These are phyloP conservation scores for Colletotrichum nymphaeae DNA, from an alignment of 2,329 filamentous ascomycete species.

Conservation along the genomic window DNA sequence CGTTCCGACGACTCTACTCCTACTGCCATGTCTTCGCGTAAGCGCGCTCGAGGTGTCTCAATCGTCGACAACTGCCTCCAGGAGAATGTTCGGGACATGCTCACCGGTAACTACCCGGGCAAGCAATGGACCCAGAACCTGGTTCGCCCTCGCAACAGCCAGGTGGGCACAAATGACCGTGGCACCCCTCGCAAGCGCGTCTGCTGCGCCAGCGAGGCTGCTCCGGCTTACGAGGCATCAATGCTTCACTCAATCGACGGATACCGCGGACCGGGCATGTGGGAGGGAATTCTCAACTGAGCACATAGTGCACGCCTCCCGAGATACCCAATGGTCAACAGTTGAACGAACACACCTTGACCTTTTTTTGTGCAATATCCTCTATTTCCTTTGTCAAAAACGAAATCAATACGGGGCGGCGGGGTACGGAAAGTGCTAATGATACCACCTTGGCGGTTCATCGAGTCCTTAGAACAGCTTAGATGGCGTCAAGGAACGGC, in stretches of 20 bases:
- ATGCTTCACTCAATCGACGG: conserved; percentile 61
- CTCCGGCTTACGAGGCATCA: conserved; percentile 58
- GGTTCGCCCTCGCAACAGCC: conserved; percentile 51
- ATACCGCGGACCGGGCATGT: conserved; percentile 71
- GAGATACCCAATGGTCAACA: conserved; percentile 24
- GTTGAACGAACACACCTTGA: conserved; percentile 18
- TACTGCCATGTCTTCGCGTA: conserved; percentile 52
- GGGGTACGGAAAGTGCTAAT: conserved; percentile 44
- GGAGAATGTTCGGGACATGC: conserved; percentile 74
- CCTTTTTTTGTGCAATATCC: conserved; percentile 33
- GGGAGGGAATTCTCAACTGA: conserved; percentile 71
- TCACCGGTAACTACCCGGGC: conserved; percentile 52
- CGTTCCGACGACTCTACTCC: conserved; percentile 51
- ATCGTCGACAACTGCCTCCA: conserved; percentile 68
- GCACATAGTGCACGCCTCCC: conserved; percentile 27
- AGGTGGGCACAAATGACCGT: conserved; percentile 40
- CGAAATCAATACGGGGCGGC: conserved; percentile 37
- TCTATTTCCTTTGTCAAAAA: conserved; percentile 38
- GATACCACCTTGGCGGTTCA: conserved; percentile 44
- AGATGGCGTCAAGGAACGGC: conserved; percentile 46
- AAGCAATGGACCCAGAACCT: conserved; percentile 51
- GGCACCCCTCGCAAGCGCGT: conserved; percentile 68
- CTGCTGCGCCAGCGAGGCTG: conserved; percentile 72
- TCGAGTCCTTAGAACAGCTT: conserved; percentile 48
- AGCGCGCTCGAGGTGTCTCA: conserved; percentile 70